Percentiles rank a stretch among this genome's conserved stretches.
Conservation (phyloP, 2,329 filamentous ascomycete genomes). For the Venturiaceae sp. region DNA sequence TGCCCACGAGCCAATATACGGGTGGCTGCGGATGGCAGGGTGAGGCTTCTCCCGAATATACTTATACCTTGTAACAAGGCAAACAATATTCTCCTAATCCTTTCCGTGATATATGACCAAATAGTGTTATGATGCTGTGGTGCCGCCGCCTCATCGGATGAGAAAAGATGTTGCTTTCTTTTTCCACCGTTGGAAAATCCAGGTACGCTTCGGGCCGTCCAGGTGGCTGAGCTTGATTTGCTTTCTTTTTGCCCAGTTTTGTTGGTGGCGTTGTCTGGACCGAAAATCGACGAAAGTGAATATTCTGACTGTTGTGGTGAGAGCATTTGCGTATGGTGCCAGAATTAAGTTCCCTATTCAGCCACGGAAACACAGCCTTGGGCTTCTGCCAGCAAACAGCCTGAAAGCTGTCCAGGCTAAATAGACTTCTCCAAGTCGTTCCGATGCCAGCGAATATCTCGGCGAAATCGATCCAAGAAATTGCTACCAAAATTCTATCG, state of each 20-base stretch:
- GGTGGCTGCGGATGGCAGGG: neutral
- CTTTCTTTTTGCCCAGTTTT: neutral
- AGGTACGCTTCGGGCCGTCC: neutral
- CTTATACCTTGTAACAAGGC: neutral
- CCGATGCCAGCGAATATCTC: too few relatives aligned
- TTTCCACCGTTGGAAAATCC: neutral
- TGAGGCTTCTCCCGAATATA: neutral
- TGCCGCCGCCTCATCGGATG: neutral
- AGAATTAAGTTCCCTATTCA: too few relatives aligned
- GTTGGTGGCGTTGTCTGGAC: neutral
- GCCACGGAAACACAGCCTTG: neutral
- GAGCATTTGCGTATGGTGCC: too few relatives aligned
- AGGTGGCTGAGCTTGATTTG: neutral
- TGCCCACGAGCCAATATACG: neutral
- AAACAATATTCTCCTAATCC: too few relatives aligned
- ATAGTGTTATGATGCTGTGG: neutral
- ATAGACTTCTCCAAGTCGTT: too few relatives aligned
- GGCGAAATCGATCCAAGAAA: too few relatives aligned
- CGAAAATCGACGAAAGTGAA: neutral
- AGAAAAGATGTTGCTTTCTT: neutral
- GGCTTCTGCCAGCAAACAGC: too few relatives aligned
- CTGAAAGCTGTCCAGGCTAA: too few relatives aligned
- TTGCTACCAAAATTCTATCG: too few relatives aligned
- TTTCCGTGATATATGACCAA: too few relatives aligned
- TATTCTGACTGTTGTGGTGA: neutral